Percentiles rank a stretch among this genome's conserved stretches.
Evolutionary conservation across 2,329 filamentous ascomycete species (phyloP).

Genomic region (Pestalotiopsis sp.): DNA sequence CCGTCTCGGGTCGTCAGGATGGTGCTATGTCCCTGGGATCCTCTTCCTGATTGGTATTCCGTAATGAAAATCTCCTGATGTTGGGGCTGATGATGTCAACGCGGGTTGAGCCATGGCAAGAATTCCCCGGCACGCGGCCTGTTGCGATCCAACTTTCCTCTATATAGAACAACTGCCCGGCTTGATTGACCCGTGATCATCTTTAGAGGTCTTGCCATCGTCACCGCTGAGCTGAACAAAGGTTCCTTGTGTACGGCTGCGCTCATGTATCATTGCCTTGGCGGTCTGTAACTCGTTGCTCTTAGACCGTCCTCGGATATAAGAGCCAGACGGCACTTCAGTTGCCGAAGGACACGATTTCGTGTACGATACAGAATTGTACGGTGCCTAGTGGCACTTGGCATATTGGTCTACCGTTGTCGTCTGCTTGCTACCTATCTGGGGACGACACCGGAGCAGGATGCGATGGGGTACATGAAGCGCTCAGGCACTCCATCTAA

Average conservation of each 20-base stretch:
- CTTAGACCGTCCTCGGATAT: not conserved
- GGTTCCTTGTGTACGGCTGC: no score
- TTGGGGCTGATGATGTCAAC: not conserved
- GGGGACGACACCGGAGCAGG: not conserved
- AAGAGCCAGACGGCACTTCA: not conserved
- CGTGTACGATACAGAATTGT: not conserved
- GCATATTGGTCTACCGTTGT: not conserved
- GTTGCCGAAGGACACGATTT: not conserved
- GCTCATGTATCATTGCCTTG: no score
- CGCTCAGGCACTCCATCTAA: not conserved
- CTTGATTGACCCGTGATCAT: not conserved
- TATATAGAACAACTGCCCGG: no score
- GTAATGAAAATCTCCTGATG: not conserved
- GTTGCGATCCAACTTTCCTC: not conserved
- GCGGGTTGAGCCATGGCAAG: not conserved
- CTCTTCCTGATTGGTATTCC: not conserved
- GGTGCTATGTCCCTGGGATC: not conserved
- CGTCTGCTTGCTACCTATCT: not conserved
- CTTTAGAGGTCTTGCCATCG: no score
- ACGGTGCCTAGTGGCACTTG: no score
- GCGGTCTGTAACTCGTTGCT: not conserved
- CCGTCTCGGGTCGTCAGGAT: not conserved
- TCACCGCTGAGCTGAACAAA: no score
- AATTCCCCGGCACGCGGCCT: not conserved
- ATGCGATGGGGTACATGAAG: not conserved